Evolutionary conservation across 768 basidiomycete species (phyloP).

Genomic region (Leucosporidium creatinivorum): DNA sequence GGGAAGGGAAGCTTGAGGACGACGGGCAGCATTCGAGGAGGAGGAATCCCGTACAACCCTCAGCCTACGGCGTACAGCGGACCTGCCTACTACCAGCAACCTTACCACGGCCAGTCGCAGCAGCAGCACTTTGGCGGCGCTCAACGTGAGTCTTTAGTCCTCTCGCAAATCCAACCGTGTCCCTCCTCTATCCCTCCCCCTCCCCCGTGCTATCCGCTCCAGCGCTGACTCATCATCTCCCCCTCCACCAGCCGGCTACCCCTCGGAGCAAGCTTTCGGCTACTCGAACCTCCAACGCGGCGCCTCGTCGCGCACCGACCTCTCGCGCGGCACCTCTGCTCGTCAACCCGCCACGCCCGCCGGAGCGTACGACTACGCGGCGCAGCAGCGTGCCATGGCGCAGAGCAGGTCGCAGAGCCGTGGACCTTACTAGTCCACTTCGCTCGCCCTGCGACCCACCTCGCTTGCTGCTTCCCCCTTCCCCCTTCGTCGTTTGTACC

Average conservation of each 20-base stretch:
- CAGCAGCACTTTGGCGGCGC: not conserved
- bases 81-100: no score
- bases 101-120: no score
- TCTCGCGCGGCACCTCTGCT: not conserved
- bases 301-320: not conserved
- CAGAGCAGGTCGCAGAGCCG: no score
- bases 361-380: not conserved
- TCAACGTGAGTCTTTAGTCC: not conserved
- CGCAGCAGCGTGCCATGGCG: not conserved
- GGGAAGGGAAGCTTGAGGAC: not conserved
- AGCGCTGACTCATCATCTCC: not conserved
- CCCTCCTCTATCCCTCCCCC: not conserved
- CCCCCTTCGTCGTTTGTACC: no score
- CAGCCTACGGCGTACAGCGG: no score
- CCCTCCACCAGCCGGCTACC: not conserved
- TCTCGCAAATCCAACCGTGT: not conserved
- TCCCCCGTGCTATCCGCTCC: not conserved
- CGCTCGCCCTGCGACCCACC: no score
- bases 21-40: no score
- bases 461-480: no score
- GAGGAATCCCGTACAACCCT: no score
- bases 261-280: not conserved
- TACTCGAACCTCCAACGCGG: constrained; percentile 6
- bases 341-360: not conserved
- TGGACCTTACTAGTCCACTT: no score